Base-by-base conservation (phyloP, 805 yeast genomes). In the Yarrowia sp. region DNA sequence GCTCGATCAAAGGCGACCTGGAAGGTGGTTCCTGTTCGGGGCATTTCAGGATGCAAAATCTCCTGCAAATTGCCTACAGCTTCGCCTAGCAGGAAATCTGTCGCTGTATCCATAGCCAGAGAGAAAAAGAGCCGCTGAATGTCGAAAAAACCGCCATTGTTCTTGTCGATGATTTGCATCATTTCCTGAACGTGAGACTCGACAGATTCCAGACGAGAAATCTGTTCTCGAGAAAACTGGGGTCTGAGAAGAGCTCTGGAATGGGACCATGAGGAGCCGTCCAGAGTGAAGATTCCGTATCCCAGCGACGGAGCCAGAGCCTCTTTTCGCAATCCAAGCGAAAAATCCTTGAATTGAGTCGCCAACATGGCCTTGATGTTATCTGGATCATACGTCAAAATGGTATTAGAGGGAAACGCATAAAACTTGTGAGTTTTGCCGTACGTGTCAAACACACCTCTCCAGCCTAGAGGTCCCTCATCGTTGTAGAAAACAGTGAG, bases 201-300 rank as follows among this genome's bases (percentile, higher is more conserved):
- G 19, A 79, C 67, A 32, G 71, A 63, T 3, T 69, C 71, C 1
- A 77, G 70, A 32, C 76, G 75, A 14, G 75, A 71, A 22, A 78
- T 74, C 72, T 77, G 79, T 38, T 75, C 76, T 8, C 76, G 70
- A 42, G 73, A 55, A 70, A 79, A 79, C 70, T 77, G 79, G 2
- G 81, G 81, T 22, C 80, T 72, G 42, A 79, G 72, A 72, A 79
- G 67, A 2, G 77, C 74, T 11, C 81, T 70, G 5, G 80, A 76
- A 67, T 79, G 80, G 46, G 75, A 73, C 81, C 81, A 79, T 15
- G 74, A 75, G 35, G 72, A 72, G 19, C 79, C 79, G 45, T 75
- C 75, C 16, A 76, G 73, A 3, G 80, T 78, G 72, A 79, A 79
- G 49, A 79, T 78, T 0, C 81, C 81, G 40, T 73, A 70, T 3